These are phyloP conservation scores for Penicillium expansum DNA, from an alignment of 2,329 filamentous ascomycete genomes.

Conservation along the genomic window DNA sequence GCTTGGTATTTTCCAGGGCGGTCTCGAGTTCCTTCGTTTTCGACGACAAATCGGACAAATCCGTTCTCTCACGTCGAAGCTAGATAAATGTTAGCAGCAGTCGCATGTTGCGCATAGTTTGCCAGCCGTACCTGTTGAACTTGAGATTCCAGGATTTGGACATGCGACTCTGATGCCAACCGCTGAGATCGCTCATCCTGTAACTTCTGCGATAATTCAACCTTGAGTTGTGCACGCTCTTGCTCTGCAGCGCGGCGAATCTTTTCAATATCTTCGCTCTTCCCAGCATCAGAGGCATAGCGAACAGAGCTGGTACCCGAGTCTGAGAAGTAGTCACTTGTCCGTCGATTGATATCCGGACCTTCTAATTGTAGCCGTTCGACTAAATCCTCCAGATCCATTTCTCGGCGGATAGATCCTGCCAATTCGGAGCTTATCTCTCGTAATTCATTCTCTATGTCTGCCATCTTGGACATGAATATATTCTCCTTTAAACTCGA, in stretches of 20 bases:
- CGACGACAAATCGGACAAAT: conserved; percentile 45
- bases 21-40: conserved; percentile 75
- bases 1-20: conserved; percentile 76
- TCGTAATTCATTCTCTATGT: conserved; percentile 91
- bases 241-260: conserved; percentile 82
- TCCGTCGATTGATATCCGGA: conserved; percentile 64
- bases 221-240: conserved; percentile 79
- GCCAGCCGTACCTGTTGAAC: conserved; percentile 58
- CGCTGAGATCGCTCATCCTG: conserved; percentile 80
- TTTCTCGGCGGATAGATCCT: conserved; percentile 86
- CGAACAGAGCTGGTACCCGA: conserved; percentile 85
- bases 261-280: conserved; percentile 72
- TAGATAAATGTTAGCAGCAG: conserved; percentile 11
- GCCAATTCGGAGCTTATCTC: conserved; percentile 92
- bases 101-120: not conserved
- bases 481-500: conserved; percentile 43
- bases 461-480: conserved; percentile 64
- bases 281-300: conserved; percentile 61
- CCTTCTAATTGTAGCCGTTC: conserved; percentile 80
- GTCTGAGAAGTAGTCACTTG: conserved; percentile 97
- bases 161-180: conserved; percentile 75
- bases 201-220: conserved; percentile 80
- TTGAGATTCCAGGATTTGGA: conserved; percentile 76
- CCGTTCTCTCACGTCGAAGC: conserved; percentile 55
- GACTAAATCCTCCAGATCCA: conserved; percentile 92